A percentile compares a stretch with the other conserved stretches of the same genome.
Evolutionary conservation across 1,139 yeast genomes (phyloP).

Genomic region (Pichia sp.): DNA sequence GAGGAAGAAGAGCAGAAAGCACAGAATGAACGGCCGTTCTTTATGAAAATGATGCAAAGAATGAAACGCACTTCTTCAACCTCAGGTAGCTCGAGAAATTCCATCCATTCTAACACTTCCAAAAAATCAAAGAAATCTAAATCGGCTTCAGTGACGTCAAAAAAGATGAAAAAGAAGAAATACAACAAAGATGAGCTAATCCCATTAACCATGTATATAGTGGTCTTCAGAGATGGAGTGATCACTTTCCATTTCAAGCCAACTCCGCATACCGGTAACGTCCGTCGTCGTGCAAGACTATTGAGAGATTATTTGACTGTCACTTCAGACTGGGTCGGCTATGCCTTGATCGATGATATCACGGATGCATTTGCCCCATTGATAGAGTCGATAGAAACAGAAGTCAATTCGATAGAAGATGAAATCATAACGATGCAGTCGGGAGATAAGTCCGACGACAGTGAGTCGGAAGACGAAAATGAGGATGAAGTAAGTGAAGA

Average conservation of each 20-base stretch:
- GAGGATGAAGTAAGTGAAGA: conserved; percentile 16
- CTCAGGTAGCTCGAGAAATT: conserved; percentile 1
- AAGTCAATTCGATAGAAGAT: conserved; percentile 88
- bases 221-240: conserved; percentile 87
- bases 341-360: conserved; percentile 93
- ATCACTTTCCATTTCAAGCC: conserved; percentile 91
- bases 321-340: conserved; percentile 94
- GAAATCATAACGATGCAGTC: conserved; percentile 84
- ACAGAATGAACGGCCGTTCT: conserved; percentile 15
- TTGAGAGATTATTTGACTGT: conserved; percentile 84
- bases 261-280: conserved; percentile 95
- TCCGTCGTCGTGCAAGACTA: conserved; percentile 84
- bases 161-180: conserved; percentile 12
- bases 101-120: conserved; percentile 10
- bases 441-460: conserved; percentile 49
- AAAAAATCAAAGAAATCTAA: conserved; percentile 13
- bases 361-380: conserved; percentile 97
- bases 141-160: conserved; percentile 20
- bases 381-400: conserved; percentile 89
- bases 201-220: conserved; percentile 88
- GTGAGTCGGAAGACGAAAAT: conserved; percentile 37
- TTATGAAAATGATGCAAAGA: conserved; percentile 8
- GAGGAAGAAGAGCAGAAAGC: conserved; percentile 22
- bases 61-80: conserved; percentile 6
- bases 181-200: conserved; percentile 69